Base-by-base conservation (phyloP, 2,329 filamentous ascomycete species). In the Harringtonia lauricola region DNA sequence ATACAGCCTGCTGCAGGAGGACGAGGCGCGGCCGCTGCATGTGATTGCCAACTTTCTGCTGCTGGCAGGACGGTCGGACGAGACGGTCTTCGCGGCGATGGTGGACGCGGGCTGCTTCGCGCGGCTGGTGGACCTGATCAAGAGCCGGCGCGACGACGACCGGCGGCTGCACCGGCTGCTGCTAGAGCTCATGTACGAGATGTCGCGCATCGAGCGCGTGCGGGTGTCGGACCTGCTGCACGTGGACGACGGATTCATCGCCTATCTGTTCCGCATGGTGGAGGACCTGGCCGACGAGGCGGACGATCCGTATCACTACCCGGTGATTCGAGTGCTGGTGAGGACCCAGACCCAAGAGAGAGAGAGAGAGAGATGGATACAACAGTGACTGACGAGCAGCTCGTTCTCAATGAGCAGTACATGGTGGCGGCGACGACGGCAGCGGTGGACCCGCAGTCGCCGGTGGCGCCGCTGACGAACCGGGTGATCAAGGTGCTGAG, bases 331-430 rank as follows among this genome's bases (percentile, higher is more conserved):
- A 51, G 89, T 96, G 40, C 62, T 98, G 64, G 88, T 94, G 64
- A 60, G 81, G 35, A 2, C 8, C 14, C 2, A 17, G 30, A 8
- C 2, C n/a, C 3, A 33, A 21, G 13, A 21, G 13, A 15, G 14
- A 40, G 10, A 22, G 17, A 39, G 6, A 19, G 10, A 24, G 24
- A 30, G 21, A 17, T n/a, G 30, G n/a, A 26, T 8, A 29, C 8
- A 18, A 30, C 5, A 12, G 30, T n/a, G n/a, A n/a, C 37, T 46
- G 36, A 47, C 21, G 15, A 10, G 4, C 24, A 94, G 86, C 76
- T 98, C 54, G 89, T 96, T 24, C 66, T 98, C 51, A 98, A 98
- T 63, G 92, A 98, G 62, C 92, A 98, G 63, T 98, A 95, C 63
- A 94, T 98, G 85, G 81, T 96, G 44, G 71, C 78, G 18, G 76